phyloP scores from a whole-genome alignment of 805 yeast species.

The Candida morakotiae region DNA sequence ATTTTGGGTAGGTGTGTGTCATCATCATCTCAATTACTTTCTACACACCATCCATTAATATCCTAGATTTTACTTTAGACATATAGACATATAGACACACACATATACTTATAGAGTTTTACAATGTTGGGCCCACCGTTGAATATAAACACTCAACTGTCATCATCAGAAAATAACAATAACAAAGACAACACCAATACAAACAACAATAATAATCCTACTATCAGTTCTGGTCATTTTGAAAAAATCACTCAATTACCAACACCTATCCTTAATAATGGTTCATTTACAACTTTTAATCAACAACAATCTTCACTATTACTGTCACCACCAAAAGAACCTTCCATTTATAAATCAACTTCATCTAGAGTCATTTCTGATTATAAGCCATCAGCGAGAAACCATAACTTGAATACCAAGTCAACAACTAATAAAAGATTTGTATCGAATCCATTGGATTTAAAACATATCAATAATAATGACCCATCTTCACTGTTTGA shows the following conservation, averaged over 20 bases:
- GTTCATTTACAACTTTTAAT: slow-evolving; percentile 15
- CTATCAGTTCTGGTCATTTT: slow-evolving; percentile 14
- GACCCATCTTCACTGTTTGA: slow-evolving; percentile 7
- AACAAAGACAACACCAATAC: slow-evolving; percentile 2
- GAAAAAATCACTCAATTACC: slow-evolving; percentile 42
- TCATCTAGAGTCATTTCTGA: slow-evolving; percentile 33
- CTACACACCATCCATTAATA: too few relatives aligned
- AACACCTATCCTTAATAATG: slow-evolving; percentile 35
- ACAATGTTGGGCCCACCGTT: slow-evolving; percentile 6
- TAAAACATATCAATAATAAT: slow-evolving; percentile 5
- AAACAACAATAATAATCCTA: not conserved
- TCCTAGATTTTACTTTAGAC: too few relatives aligned
- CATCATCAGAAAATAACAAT: too few relatives aligned
- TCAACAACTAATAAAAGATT: slow-evolving; percentile 13
- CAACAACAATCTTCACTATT: not conserved
- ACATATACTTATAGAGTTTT: too few relatives aligned
- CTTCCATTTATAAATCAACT: not conserved
- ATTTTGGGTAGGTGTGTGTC: too few relatives aligned
- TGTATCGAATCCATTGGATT: slow-evolving; percentile 19
- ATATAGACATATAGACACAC: too few relatives aligned
- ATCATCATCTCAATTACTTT: too few relatives aligned
- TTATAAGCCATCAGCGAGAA: slow-evolving; percentile 26
- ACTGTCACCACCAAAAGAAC: slow-evolving; percentile 5
- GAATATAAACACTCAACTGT: not conserved
- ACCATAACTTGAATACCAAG: slow-evolving; percentile 12